Base-by-base conservation (phyloP, 139 green algal genomes). In the Chlamydomonas sphaeroides region DNA sequence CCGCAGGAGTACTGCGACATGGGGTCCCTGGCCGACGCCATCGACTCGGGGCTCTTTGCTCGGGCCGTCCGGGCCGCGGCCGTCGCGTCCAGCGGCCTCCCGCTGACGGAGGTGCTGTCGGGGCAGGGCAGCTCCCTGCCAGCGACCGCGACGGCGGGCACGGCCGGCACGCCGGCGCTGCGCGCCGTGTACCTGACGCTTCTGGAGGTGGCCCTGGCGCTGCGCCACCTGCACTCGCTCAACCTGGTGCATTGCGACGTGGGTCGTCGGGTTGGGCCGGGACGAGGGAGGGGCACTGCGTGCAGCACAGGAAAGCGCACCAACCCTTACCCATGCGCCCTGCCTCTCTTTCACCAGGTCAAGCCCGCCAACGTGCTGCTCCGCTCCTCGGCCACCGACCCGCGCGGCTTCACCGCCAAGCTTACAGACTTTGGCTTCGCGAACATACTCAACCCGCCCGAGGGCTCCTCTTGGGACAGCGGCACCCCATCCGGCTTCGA, bases 161-260 rank as follows among this genome's bases (percentile, higher is more conserved):
- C 48, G 21, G 45, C 48, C 23, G 69, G 69, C 48, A 65, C 39
- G 23, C n/a, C 69, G 25, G 69, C 48, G 14, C 65, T 77, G 69
- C 61, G 48, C 33, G 69, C 78, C 21, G 78, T 88, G 53, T 85
- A 85, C 48, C 78, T 82, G 49, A 89, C 85, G 18, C 67, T 89
- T 72, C 70, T 90, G 63, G 86, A 90, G 82, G 53, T 90, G 28
- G 81, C 86, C 20, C 67, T 85, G 57, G 81, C 85, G 30, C 73
- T 89, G 65, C 33, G 67, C 26, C 76, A 95, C 85, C 85, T 95
- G 45, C 93, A 96, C 77, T 74, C 74, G 3, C 6, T 79, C 15
- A 77, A 77, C 48, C 69, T 77, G 69, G 69, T 77, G 32, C 69
- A 77, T 48, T 77, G 69, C 69, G 69, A 77, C n/a, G 68, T 75